Conservation (phyloP, 495 filamentous ascomycete species). For the Clavariopsis aquatica region DNA sequence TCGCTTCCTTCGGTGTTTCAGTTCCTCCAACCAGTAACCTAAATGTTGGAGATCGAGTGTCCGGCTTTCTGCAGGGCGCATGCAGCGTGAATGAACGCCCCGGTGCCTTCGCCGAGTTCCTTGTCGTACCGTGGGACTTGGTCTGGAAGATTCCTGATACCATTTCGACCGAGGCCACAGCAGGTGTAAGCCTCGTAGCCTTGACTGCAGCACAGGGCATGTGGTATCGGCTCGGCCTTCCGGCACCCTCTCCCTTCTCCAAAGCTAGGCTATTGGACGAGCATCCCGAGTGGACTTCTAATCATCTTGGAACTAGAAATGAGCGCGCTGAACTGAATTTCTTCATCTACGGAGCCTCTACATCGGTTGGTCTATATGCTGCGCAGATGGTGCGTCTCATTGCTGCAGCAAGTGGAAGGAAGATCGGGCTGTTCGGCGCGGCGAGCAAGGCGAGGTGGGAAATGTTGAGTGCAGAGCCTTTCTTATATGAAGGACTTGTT, state of each 20-base stretch:
- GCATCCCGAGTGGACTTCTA: constrained; percentile 15
- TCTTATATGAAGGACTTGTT: constrained; percentile 54
- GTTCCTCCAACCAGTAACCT: constrained; percentile 21
- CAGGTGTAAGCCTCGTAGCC: constrained; percentile 42
- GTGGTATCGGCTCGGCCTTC: constrained; percentile 43
- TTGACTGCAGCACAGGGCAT: constrained; percentile 44
- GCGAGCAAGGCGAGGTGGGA: constrained; percentile 40
- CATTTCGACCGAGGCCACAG: constrained; percentile 41
- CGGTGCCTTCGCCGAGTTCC: constrained; percentile 51
- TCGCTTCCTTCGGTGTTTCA: constrained; percentile 33
- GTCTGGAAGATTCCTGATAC: constrained; percentile 44
- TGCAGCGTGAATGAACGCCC: constrained; percentile 43
- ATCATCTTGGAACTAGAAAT: neutral
- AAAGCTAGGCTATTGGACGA: constrained; percentile 13
- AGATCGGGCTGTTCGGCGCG: constrained; percentile 43
- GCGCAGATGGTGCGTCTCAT: constrained; percentile 44
- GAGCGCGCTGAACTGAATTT: constrained; percentile 14
- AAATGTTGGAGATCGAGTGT: constrained; percentile 33
- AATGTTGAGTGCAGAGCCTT: constrained; percentile 36
- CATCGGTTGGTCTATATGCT: constrained; percentile 47
- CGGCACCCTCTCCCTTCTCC: constrained; percentile 39
- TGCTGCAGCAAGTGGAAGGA: constrained; percentile 26
- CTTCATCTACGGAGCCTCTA: constrained; percentile 50
- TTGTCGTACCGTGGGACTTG: constrained; percentile 41
- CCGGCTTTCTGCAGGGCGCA: constrained; percentile 46